Conservation (phyloP, 1,284 basidiomycete species). For the Prillingera fragicola region DNA sequence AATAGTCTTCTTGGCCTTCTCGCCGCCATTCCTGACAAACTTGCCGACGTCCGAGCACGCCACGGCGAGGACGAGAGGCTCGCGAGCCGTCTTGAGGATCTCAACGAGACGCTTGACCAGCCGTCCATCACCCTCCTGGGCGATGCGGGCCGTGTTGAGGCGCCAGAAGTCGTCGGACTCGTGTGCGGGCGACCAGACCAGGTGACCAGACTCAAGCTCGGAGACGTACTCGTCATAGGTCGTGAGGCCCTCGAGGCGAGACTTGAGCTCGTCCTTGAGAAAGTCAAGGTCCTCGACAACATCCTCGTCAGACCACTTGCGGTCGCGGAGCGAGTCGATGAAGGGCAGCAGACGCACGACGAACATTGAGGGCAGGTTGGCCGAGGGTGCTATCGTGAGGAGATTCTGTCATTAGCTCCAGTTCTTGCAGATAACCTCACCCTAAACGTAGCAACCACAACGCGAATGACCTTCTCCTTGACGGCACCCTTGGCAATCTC, state of each 20-base stretch:
- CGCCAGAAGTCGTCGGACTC: conserved; percentile 97
- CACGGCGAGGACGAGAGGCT: conserved; percentile 75
- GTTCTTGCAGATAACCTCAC: no score
- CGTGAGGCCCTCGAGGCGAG: conserved; percentile 70
- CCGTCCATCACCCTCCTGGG: conserved; percentile 73
- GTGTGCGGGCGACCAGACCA: conserved; percentile 93
- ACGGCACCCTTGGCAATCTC: conserved; percentile 82
- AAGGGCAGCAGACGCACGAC: conserved; percentile 81
- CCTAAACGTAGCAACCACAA: conserved; percentile 87
- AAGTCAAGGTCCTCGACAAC: conserved; percentile 85
- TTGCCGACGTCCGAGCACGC: conserved; percentile 89
- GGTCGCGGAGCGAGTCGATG: conserved; percentile 69
- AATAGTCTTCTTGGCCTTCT: conserved; percentile 81
- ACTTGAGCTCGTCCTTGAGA: conserved; percentile 72
- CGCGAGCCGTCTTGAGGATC: conserved; percentile 63
- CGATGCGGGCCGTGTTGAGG: conserved; percentile 83
- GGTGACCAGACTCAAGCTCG: conserved; percentile 80
- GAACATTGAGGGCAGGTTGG: conserved; percentile 87
- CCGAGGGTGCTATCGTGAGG: conserved; percentile 54
- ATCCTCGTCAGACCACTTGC: conserved; percentile 94
- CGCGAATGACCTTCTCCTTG: conserved; percentile 95
- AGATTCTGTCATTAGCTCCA: conserved; percentile 76
- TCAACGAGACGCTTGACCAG: conserved; percentile 74
- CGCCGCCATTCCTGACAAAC: conserved; percentile 78
- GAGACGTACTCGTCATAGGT: conserved; percentile 95